phyloP scores from a whole-genome alignment of 306 rosid species.

The Prunus mira region DNA sequence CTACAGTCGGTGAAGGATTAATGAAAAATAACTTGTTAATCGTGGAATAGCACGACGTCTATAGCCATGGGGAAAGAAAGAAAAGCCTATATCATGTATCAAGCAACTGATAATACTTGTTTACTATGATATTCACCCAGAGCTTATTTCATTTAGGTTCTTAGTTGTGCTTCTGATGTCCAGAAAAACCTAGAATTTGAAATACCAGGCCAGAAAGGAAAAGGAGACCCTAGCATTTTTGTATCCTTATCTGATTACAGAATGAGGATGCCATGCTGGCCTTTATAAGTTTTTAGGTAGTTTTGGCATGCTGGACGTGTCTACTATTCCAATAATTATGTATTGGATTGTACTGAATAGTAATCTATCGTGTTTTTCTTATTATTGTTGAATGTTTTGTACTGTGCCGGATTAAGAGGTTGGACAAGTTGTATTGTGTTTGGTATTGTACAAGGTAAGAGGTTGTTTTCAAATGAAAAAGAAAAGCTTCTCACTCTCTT shows the following conservation, averaged over 20 bases:
- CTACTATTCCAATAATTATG: too few species aligned
- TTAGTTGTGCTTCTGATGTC: background rate
- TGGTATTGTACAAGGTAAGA: background rate
- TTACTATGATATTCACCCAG: background rate
- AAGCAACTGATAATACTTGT: background rate
- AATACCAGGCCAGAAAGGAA: too few species aligned
- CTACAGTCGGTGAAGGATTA: constrained; percentile 76
- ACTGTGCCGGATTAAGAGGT: background rate
- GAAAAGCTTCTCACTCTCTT: too few species aligned
- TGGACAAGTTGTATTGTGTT: background rate
- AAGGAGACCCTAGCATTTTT: background rate
- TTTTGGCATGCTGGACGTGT: too few species aligned
- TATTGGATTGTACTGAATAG: too few species aligned
- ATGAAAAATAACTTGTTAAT: constrained; percentile 66
- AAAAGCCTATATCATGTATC: background rate
- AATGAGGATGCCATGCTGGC: too few species aligned
- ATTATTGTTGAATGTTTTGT: background rate
- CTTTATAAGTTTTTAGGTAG: too few species aligned
- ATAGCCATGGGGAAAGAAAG: background rate
- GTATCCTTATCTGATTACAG: too few species aligned
- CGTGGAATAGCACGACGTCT: constrained; percentile 43
- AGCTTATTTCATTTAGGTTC: background rate
- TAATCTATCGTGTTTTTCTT: background rate
- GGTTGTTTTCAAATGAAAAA: background rate
- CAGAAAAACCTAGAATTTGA: background rate